Percentiles rank a stretch among this genome's conserved stretches.
phyloP scores from a whole-genome alignment of 2,329 filamentous ascomycete genomes.

The Claviceps quebecensis region DNA sequence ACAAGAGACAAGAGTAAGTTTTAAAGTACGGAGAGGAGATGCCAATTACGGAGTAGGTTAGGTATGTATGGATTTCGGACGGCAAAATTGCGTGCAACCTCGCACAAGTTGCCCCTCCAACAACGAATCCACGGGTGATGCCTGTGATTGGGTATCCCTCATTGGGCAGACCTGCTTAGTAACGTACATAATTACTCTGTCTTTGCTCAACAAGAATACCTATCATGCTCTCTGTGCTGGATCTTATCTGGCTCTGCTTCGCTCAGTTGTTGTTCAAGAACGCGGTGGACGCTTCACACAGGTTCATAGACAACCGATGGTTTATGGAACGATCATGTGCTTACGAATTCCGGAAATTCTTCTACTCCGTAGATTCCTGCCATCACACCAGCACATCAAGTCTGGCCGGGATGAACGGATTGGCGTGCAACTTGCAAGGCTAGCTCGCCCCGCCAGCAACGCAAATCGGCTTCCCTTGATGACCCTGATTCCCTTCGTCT shows the following conservation, averaged over 20 bases:
- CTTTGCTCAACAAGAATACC: too few relatives aligned
- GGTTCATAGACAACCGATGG: not conserved
- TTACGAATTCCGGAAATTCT: not conserved
- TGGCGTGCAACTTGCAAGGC: not conserved
- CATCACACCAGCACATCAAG: not conserved
- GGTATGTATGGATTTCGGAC: too few relatives aligned
- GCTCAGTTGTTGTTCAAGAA: not conserved
- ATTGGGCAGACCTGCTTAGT: not conserved
- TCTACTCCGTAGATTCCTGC: not conserved
- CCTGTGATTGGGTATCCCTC: not conserved
- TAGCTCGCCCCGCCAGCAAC: constrained; percentile 2
- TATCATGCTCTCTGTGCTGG: not conserved
- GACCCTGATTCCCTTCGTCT: not conserved
- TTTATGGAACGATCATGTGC: not conserved
- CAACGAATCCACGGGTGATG: not conserved
- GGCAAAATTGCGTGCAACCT: not conserved
- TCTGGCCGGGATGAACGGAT: not conserved
- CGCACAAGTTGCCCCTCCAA: not conserved
- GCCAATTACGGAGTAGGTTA: too few relatives aligned
- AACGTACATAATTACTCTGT: too few relatives aligned
- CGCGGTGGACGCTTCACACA: too few relatives aligned
- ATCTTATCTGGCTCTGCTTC: not conserved
- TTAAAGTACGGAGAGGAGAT: too few relatives aligned
- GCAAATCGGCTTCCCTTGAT: not conserved
- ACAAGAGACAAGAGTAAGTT: not conserved